These are phyloP conservation scores for Blepharisma japonicum DNA, from an alignment of 73 alveolate species.

Conservation along the genomic window DNA sequence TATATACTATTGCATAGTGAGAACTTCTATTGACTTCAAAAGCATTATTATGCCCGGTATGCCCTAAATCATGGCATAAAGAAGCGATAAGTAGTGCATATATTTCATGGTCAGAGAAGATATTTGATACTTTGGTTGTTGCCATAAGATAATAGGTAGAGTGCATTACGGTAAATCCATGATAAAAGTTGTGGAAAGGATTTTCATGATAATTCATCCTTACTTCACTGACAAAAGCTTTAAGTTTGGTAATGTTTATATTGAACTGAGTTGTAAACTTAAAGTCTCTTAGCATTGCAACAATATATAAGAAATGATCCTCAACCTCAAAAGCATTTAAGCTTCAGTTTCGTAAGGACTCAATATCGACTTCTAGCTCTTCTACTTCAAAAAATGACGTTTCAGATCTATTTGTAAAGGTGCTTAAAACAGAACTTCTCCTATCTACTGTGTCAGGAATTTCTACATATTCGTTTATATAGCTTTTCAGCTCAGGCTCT, in stretches of 20 bases:
- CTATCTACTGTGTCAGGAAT: no score
- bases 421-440: no score
- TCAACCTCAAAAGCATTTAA: slow-evolving; percentile 10
- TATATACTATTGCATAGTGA: slow-evolving; percentile 60
- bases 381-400: no score
- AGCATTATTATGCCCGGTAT: slow-evolving; percentile 76
- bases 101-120: neutral
- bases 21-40: slow-evolving; percentile 62
- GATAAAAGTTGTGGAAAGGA: slow-evolving; percentile 56
- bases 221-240: neutral
- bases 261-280: neutral
- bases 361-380: neutral
- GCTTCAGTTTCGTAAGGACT: neutral
- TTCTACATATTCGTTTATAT: no score
- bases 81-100: slow-evolving; percentile 31
- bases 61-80: slow-evolving; percentile 80
- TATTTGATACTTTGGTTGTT: neutral
- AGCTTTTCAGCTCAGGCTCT: no score
- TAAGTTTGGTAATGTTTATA: neutral
- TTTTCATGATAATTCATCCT: slow-evolving; percentile 41
- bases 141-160: neutral
- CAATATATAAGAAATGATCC: slow-evolving; percentile 4
- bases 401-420: no score
- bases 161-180: slow-evolving; percentile 40
- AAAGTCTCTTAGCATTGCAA: slow-evolving; percentile 10